A percentile compares a stretch with the other conserved stretches of the same genome.
phyloP scores from a whole-genome alignment of 257 asterid species.

The Capsicum chinense region DNA sequence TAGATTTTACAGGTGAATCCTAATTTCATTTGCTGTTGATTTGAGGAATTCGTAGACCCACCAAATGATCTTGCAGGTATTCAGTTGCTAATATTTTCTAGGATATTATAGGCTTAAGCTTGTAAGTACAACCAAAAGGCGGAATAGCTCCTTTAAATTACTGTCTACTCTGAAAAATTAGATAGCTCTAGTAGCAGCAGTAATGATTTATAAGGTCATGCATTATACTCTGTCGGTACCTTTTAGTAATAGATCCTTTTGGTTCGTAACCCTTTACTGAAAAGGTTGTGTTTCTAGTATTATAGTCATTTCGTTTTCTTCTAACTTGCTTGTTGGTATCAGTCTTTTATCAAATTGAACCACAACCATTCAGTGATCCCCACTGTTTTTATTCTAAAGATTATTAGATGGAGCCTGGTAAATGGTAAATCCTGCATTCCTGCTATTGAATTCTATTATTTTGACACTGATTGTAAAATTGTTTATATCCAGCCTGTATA shows the following conservation, averaged over 20 bases:
- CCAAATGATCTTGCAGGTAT: not conserved
- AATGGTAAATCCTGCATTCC: not conserved
- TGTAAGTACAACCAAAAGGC: conserved; percentile 13
- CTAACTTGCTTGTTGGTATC: not conserved
- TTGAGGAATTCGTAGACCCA: not conserved
- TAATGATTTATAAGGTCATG: conserved; percentile 21
- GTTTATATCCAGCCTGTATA: not conserved
- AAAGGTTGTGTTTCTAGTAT: not conserved
- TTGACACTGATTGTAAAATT: conserved; percentile 6
- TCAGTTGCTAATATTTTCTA: not conserved
- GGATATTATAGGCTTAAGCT: conserved; percentile 16
- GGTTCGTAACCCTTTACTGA: not conserved
- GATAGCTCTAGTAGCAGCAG: conserved; percentile 21
- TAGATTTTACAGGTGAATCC: conserved; percentile 6
- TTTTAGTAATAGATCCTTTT: conserved; percentile 1
- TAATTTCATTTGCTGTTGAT: not conserved
- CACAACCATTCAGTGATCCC: not conserved
- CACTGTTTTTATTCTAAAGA: not conserved
- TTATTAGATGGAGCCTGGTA: conserved; percentile 20
- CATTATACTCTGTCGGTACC: not conserved
- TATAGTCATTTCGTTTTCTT: not conserved
- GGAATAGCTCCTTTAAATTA: not conserved
- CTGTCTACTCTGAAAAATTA: conserved; percentile 2
- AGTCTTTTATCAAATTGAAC: not conserved
- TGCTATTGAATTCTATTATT: not conserved